Evolutionary conservation across 2,329 filamentous ascomycete genomes (phyloP).

Genomic region (Hymenoscyphus scutula): DNA sequence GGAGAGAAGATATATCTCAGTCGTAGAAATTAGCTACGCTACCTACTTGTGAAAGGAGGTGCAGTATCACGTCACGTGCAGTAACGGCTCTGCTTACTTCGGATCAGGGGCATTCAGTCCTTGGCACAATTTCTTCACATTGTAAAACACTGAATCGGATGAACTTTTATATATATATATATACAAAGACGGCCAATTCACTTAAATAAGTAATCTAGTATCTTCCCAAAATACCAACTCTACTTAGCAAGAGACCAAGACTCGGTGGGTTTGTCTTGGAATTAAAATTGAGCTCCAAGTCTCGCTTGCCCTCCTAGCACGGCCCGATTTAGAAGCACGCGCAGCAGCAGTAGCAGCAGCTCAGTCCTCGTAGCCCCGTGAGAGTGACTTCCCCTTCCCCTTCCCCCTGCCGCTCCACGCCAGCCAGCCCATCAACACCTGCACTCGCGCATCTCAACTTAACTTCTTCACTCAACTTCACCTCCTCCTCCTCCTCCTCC

Average conservation of each 20-base stretch:
- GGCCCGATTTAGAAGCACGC: neutral
- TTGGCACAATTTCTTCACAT: neutral
- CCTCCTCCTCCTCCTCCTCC: conserved; percentile 6
- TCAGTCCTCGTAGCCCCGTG: neutral
- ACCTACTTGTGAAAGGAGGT: neutral
- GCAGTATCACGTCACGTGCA: neutral
- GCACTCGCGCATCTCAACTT: conserved; percentile 21
- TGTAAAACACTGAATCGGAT: neutral
- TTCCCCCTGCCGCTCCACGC: conserved; percentile 7
- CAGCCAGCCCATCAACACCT: neutral
- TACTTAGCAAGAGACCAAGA: too few species aligned
- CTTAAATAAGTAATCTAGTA: neutral
- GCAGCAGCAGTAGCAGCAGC: too few species aligned
- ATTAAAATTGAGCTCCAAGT: neutral
- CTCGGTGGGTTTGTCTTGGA: neutral
- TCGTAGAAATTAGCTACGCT: neutral
- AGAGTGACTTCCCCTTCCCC: neutral
- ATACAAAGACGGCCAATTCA: neutral
- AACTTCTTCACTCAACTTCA: conserved; percentile 23
- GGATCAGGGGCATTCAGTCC: neutral
- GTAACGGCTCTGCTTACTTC: conserved; percentile 2
- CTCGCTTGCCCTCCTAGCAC: conserved; percentile 3
- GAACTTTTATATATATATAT: neutral
- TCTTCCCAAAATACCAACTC: too few species aligned
- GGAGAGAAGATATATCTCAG: neutral